A percentile compares a stretch with the other conserved stretches of the same genome.
Evolutionary conservation across 176 grass and related monocot genomes (phyloP).

Genomic region (Carex pumila): DNA sequence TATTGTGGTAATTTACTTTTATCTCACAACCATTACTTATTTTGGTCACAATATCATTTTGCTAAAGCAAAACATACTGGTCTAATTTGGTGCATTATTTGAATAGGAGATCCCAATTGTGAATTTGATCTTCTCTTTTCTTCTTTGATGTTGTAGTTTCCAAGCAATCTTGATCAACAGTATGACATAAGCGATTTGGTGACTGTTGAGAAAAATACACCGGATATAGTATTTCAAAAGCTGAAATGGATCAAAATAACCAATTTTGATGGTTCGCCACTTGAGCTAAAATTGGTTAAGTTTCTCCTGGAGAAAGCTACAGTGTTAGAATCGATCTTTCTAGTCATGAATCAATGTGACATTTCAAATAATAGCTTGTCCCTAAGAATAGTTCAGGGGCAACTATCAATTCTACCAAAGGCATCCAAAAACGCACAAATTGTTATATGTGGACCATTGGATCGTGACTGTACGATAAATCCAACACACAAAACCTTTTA

Average conservation of each 20-base stretch:
- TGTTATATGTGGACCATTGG: slow-evolving; percentile 16
- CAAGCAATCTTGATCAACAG: not conserved
- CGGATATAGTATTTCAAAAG: slow-evolving; percentile 22
- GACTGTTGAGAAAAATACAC: not conserved
- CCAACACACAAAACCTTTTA: slow-evolving; percentile 14
- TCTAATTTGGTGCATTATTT: not conserved
- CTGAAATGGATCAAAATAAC: slow-evolving; percentile 41
- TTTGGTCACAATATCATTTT: not conserved
- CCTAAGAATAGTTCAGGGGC: slow-evolving; percentile 19
- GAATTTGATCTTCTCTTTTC: not conserved
- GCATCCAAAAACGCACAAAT: slow-evolving; percentile 11
- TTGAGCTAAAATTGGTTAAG: slow-evolving; percentile 32
- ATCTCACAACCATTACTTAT: not conserved
- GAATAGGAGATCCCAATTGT: not conserved
- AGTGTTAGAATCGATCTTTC: slow-evolving; percentile 34
- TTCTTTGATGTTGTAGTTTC: slow-evolving; percentile 23
- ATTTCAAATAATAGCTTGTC: not conserved
- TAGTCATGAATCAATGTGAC: slow-evolving; percentile 23
- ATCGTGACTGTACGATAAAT: slow-evolving; percentile 15
- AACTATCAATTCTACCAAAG: slow-evolving; percentile 21
- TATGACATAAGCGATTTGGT: not conserved
- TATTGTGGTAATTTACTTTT: not conserved
- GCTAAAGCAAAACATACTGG: not conserved
- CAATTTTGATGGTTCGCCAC: slow-evolving; percentile 30
- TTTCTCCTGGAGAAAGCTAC: slow-evolving; percentile 33